Conservation (phyloP, 768 basidiomycete genomes). For the Tricholoma saponaceum region DNA sequence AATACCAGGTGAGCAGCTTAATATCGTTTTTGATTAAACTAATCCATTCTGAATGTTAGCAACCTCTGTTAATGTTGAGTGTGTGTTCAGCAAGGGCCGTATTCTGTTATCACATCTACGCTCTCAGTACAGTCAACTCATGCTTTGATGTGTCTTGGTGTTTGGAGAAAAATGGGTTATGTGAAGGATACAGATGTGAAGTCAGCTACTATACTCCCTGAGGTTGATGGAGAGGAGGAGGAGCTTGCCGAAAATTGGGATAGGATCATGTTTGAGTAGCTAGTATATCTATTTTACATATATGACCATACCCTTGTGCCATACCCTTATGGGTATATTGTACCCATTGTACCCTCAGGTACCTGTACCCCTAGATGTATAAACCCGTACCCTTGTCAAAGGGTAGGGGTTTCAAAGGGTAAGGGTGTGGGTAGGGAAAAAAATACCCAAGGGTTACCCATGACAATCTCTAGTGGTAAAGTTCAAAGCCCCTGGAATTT, state of each 20-base stretch:
- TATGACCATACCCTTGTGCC: too few species aligned
- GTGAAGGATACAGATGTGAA: constrained; percentile 10
- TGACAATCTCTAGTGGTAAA: background rate
- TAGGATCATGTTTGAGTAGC: background rate
- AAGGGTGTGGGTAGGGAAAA: background rate
- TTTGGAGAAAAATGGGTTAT: constrained; percentile 21
- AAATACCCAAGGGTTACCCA: background rate
- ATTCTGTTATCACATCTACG: constrained; percentile 4
- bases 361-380: background rate
- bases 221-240: constrained; percentile 7
- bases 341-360: background rate
- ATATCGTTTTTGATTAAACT: background rate
- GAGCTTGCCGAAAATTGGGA: background rate
- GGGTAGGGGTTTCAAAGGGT: background rate
- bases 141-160: constrained; percentile 5
- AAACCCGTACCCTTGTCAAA: background rate
- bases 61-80: constrained; percentile 8
- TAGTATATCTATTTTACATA: too few species aligned
- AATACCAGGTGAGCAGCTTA: too few species aligned
- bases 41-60: background rate
- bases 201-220: constrained; percentile 1
- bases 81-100: constrained; percentile 6
- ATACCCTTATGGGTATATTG: too few species aligned
- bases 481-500: background rate
- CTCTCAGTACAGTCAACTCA: background rate